phyloP scores from a whole-genome alignment of 352 stramenopile species.

The Phytophthora cryptogea region DNA sequence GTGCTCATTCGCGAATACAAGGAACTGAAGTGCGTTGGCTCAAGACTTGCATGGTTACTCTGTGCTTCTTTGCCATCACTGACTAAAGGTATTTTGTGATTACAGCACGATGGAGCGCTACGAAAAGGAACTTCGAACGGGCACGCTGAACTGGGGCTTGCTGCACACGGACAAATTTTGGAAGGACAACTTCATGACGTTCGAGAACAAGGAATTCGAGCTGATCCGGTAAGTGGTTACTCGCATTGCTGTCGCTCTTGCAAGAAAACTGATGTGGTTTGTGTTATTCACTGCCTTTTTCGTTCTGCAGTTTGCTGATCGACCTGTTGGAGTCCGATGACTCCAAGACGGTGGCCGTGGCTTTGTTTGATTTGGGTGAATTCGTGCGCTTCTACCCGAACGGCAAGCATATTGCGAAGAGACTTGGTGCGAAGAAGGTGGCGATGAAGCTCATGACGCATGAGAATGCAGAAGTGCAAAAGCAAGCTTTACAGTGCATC shows the following conservation, averaged over 20 bases:
- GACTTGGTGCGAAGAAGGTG: constrained; percentile 95
- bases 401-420: constrained; percentile 95
- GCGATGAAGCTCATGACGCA: constrained; percentile 98
- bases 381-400: constrained; percentile 98
- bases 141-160: constrained; percentile 95
- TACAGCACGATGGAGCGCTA: constrained; percentile 96
- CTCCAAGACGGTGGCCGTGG: constrained; percentile 94
- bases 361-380: constrained; percentile 97
- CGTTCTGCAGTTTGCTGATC: constrained; percentile 87
- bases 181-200: constrained; percentile 97
- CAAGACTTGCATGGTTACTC: background rate
- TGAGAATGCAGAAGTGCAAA: constrained; percentile 95
- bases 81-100: background rate
- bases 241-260: background rate
- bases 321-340: constrained; percentile 93
- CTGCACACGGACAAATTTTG: constrained; percentile 99
- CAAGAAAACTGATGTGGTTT: background rate
- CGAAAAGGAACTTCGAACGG: constrained; percentile 95
- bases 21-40: constrained; percentile 78
- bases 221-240: constrained; percentile 72
- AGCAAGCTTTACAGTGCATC: constrained; percentile 97
- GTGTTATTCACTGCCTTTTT: background rate
- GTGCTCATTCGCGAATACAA: constrained; percentile 89
- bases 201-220: constrained; percentile 97
- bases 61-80: background rate